Evolutionary conservation across 192 early-diverging fungal genomes (phyloP), one percentile per base, ranked within the genome.

Genomic region (Podochytrium sp.): DNA sequence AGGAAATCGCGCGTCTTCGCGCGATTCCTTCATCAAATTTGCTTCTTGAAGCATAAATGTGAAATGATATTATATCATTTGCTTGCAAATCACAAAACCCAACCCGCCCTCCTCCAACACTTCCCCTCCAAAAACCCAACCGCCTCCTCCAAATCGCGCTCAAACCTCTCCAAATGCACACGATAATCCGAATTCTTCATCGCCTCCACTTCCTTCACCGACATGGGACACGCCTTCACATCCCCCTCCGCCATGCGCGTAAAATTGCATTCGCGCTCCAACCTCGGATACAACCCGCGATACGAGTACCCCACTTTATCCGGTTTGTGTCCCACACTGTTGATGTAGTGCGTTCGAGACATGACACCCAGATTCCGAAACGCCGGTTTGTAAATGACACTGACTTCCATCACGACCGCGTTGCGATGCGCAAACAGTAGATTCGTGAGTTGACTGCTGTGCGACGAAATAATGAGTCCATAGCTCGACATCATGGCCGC

Each of bases 151-250:
- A 65, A 29, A 49, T 65, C 63, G 0, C 47, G 40, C 27, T 65
- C 63, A 50, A 65, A 65, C 20, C 7, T 43, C 7, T 65, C 63
- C 41, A 65, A 1, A n/a, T 50, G 63, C 40, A 65, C 63, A 12
- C 63, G 20, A 49, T 65, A 65, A 65, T 65, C 63, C 7, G 63
- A 65, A 50, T 65, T 65, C 41, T 65, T 65, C 63, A 65, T 65
- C 37, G 63, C 63, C 30, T 65, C 63, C 18, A 65, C 30, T 65
- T 65, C 63, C 37, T 65, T 65, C 12, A n/a, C 27, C 25, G 63
- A 47, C 63, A 65, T 42, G 16, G 41, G 63, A 65, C 63, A 65
- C 0, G 38, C 12, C 4, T 23, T 49, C 16, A 65, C 41, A 29
- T 65, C 47, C 32, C 63, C 63, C 41, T n/a, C 5, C 18, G 41